Evolutionary conservation across 2,329 filamentous ascomycete genomes (phyloP), one percentile per base, ranked within the genome.

Genomic region (Chrysoporthe deuterocubensis): DNA sequence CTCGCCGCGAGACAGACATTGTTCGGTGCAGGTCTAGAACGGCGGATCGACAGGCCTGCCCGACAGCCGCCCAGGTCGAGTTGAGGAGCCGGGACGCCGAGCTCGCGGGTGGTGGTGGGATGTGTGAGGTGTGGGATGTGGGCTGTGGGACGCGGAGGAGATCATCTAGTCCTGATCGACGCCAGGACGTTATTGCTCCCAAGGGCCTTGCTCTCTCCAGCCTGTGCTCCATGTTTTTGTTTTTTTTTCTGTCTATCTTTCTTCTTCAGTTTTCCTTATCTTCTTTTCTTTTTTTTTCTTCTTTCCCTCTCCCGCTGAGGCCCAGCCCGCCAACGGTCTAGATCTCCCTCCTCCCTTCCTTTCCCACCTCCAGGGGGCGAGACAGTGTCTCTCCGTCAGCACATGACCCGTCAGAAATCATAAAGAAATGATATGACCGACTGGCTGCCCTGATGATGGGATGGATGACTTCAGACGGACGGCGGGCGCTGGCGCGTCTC

Each of bases 21-120:
- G 26, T 26, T 26, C 42, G 8, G 21, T 42, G 46, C 46, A 43
- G 63, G 67, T 63, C 67, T 66, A 66, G 67, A 68, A 66, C 52
- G 32, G 66, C 7, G 11, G 67, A 68, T 68, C 67, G 67, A 56
- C 67, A 42, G 63, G 21, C 21, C 21, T 26, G 26, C 26, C 26
- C 26, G 26, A 26, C 26, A 26, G 26, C 26, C 26, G 26, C 26
- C 2, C 26, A 26, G 26, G 26, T 26, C 26, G 26, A 26, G 26
- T 26, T 26, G 26, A 26, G 26, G 26, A 26, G 14, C 40, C 16
- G 26, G 59, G 59, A 43, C 9, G 11, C 43, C 16, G 26, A 34
- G 59, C 26, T 46, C 59, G 59, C n/a, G 43, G 21, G n/a, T 58
- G 50, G 26, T n/a, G 26, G 7, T n/a, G 50, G 21, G n/a, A 52